A percentile compares a stretch with the other conserved stretches of the same genome.
These are phyloP conservation scores for Scheffersomyces cryptocercus DNA, from an alignment of 1,139 yeast species.

Conservation along the genomic window DNA sequence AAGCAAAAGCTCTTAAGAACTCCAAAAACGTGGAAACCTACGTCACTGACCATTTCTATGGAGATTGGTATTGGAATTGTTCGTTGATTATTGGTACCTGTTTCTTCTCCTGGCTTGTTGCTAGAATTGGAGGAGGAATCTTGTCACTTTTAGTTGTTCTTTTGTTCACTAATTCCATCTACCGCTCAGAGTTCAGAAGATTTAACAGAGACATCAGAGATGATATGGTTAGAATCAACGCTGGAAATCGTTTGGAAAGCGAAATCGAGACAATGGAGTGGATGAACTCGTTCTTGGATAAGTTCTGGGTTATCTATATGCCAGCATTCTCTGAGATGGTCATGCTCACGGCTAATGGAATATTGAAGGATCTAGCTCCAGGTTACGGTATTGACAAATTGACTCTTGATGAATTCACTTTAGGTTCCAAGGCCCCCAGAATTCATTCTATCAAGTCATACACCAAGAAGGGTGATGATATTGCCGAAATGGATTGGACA, in stretches of 20 bases:
- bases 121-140: conserved; percentile 57
- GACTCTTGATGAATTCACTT: conserved; percentile 71
- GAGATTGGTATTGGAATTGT: conserved; percentile 74
- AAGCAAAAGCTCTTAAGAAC: conserved; percentile 23
- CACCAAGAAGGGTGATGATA: conserved; percentile 63
- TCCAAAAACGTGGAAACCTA: conserved; percentile 51
- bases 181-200: conserved; percentile 69
- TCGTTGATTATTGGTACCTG: conserved; percentile 68
- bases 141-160: conserved; percentile 59
- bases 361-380: conserved; percentile 70
- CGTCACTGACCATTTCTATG: conserved; percentile 64
- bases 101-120: conserved; percentile 65
- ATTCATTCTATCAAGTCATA: conserved; percentile 70
- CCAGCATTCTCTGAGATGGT: conserved; percentile 81
- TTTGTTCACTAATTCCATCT: conserved; percentile 63
- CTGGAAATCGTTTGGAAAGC: conserved; percentile 60
- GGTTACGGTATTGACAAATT: conserved; percentile 79
- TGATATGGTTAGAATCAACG: conserved; percentile 63
- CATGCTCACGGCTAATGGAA: conserved; percentile 62
- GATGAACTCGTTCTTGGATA: conserved; percentile 73
- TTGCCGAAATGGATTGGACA: conserved; percentile 81
- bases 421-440: conserved; percentile 79
- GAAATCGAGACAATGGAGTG: conserved; percentile 75
- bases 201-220: conserved; percentile 72
- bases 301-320: conserved; percentile 87